Evolutionary conservation across 768 basidiomycete species (phyloP), one percentile per base, ranked within the genome.

Genomic region (Lactarius vividus): DNA sequence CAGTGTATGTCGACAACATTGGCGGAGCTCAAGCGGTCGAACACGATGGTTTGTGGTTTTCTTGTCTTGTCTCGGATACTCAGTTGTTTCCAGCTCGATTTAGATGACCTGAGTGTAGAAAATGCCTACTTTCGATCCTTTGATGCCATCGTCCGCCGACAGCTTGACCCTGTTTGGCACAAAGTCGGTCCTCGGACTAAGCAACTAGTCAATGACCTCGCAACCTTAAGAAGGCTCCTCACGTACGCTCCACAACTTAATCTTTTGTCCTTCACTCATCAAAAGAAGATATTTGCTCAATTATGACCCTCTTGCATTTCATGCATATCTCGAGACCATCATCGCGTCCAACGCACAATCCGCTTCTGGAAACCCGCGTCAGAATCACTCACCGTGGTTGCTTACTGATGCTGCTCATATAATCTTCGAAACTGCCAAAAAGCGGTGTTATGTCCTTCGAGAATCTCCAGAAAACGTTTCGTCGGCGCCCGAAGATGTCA

Each of bases 111-210:
- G 65, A 94, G 85, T 29, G 84, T 98, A 56, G 92, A 97, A 72
- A 95, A 91, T 71, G 93, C 95, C 0, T 95, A 98, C 71, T 98
- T 98, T 75, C 86, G 87, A 39, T 93, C 91, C 1, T 99, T 98
- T 72, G 96, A 98, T 72, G 78, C 84, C 23, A 83, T 96, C 58
- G 94, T 98, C 2, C 86, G 96, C 3, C 84, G 86, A 37, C 94
- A 96, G 72, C 84, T 98, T 9, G 94, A 97, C 75, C 83, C 94
- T 0, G 89, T 97, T 8, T 98, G 97, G 96, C 95, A 98, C 76
- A 93, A 94, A 77, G 96, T 96, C 31, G 94, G 94, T 0, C 88
- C 92, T 1, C 89, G 85, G 66, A 98, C 96, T 5, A 94, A 92
- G 71, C 92, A 95, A 66, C 85, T 98, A 13, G 94, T 98, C 10